Percentiles rank a stretch among this genome's conserved stretches.
phyloP scores from a whole-genome alignment of 352 stramenopile genomes.

The Phytophthora pini region DNA sequence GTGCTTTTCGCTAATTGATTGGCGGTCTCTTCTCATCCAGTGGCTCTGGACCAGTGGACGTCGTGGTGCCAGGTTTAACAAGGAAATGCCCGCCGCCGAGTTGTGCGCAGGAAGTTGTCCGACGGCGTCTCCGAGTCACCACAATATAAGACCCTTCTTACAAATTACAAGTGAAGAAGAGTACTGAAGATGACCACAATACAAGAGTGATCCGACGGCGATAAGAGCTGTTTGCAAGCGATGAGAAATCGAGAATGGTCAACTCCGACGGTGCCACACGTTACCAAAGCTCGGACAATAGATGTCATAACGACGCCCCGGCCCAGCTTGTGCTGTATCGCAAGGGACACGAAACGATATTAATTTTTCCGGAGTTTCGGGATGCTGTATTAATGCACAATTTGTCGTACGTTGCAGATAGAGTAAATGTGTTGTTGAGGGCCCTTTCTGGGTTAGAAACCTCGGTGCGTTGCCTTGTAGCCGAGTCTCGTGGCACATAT shows the following conservation, averaged over 20 bases:
- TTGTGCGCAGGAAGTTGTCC: constrained; percentile 7
- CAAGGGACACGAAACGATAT: too few species aligned
- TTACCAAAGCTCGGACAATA: not conserved
- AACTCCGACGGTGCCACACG: constrained; percentile 1
- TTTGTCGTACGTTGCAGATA: too few species aligned
- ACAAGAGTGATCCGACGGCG: not conserved
- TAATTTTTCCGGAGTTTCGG: too few species aligned
- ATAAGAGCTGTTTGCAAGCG: not conserved
- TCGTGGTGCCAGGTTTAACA: constrained; percentile 5
- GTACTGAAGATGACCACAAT: not conserved
- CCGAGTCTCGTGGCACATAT: too few species aligned
- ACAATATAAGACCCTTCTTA: not conserved
- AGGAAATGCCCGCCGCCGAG: not conserved
- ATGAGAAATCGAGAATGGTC: constrained; percentile 1
- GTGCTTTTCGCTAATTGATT: constrained; percentile 16
- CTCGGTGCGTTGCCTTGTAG: too few species aligned
- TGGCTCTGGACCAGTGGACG: too few species aligned
- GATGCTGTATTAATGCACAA: too few species aligned
- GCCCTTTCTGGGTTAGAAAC: too few species aligned
- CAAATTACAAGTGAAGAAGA: not conserved
- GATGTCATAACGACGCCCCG: not conserved
- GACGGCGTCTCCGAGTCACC: not conserved
- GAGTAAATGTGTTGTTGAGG: too few species aligned
- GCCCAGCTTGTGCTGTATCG: too few species aligned
- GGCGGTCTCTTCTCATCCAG: not conserved